These are phyloP conservation scores for Arxiozyma slooffiae DNA, from an alignment of 1,139 yeast species.

Conservation along the genomic window DNA sequence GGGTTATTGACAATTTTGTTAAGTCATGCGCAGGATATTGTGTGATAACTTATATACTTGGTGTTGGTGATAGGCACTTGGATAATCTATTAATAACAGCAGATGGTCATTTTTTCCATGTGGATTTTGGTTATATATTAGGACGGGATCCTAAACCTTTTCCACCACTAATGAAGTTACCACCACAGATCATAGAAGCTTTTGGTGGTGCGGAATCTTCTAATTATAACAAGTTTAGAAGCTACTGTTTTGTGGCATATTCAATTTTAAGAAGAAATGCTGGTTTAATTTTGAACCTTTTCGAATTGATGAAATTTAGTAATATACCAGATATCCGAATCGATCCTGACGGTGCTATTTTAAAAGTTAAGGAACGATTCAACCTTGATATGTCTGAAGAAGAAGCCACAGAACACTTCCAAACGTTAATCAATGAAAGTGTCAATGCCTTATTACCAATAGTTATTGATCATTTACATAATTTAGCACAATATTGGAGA, in stretches of 20 bases:
- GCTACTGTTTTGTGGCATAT: conserved; percentile 90
- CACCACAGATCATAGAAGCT: conserved; percentile 93
- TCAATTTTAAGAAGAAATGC: conserved; percentile 84
- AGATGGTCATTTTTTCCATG: conserved; percentile 87
- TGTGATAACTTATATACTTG: conserved; percentile 86
- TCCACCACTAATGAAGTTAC: conserved; percentile 96
- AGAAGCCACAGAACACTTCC: conserved; percentile 91
- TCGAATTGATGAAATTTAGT: conserved; percentile 90
- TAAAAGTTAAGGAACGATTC: conserved; percentile 89
- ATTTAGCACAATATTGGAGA: conserved; percentile 95
- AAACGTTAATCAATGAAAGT: conserved; percentile 83
- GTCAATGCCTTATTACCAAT: conserved; percentile 90
- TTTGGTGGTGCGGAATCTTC: conserved; percentile 90
- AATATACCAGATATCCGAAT: conserved; percentile 78
- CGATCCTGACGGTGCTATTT: conserved; percentile 69
- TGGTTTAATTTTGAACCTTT: conserved; percentile 76
- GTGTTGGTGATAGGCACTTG: conserved; percentile 95
- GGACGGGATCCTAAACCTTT: conserved; percentile 98
- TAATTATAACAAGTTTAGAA: conserved; percentile 76
- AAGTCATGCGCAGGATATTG: conserved; percentile 97
- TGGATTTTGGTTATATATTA: conserved; percentile 91
- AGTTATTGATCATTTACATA: conserved; percentile 91
- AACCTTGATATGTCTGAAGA: conserved; percentile 90
- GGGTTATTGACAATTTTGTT: conserved; percentile 87
- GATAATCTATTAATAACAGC: conserved; percentile 70